Evolutionary conservation across 2,329 filamentous ascomycete genomes (phyloP).

Genomic region (Samsoniella hepiali): DNA sequence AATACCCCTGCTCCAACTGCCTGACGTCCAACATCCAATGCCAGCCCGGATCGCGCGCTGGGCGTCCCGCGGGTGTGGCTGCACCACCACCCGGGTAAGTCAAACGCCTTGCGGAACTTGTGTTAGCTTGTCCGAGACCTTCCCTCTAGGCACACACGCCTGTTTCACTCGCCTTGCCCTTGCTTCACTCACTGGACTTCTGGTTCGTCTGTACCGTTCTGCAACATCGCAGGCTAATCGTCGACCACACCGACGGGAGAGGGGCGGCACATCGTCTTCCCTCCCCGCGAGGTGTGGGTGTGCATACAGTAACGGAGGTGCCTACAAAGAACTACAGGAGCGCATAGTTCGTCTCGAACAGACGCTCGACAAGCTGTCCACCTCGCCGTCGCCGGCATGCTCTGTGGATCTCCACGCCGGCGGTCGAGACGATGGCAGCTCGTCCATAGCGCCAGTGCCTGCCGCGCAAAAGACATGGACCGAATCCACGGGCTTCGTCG

Average conservation of each 20-base stretch:
- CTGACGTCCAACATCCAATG: conserved; percentile 24
- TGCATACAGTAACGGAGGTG: background rate
- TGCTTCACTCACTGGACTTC: background rate
- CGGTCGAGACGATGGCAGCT: background rate
- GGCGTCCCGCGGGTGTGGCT: conserved; percentile 12
- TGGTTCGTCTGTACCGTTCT: background rate
- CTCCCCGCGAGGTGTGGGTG: background rate
- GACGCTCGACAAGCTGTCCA: conserved; percentile 16
- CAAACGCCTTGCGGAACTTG: background rate
- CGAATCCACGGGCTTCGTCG: conserved; percentile 17
- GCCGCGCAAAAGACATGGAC: conserved; percentile 14
- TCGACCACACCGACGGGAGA: background rate
- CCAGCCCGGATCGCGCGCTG: conserved; percentile 18
- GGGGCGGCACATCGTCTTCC: background rate
- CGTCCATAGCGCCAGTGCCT: conserved; percentile 7
- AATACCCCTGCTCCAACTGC: conserved; percentile 24
- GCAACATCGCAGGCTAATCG: background rate
- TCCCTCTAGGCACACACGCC: too few relatives aligned
- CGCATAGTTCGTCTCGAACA: conserved; percentile 20
- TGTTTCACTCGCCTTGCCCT: too few relatives aligned
- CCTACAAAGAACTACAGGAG: conserved; percentile 19
- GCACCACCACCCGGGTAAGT: conserved; percentile 7
- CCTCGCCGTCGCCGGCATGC: conserved; percentile 11
- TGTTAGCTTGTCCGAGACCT: background rate
- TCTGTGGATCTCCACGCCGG: background rate